These are phyloP conservation scores for Dactylellina haptotyla DNA, from an alignment of 2,329 filamentous ascomycete species.

Conservation along the genomic window DNA sequence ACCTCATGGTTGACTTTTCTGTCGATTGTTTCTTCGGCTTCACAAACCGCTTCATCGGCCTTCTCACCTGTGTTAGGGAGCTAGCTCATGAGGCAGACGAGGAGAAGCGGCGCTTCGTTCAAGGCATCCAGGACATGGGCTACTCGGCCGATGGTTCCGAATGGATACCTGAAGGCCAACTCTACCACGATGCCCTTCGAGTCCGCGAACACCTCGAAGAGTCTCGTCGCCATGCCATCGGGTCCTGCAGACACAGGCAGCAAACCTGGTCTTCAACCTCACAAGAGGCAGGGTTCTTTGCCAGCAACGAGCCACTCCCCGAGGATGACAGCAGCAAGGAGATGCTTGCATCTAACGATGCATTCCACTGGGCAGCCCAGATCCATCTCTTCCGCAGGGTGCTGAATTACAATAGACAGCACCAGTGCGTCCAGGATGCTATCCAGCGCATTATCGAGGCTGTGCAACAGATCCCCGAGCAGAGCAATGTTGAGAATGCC, in stretches of 20 bases:
- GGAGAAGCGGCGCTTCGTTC: slow-evolving; percentile 63
- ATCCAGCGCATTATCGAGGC: slow-evolving; percentile 73
- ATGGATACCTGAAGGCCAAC: slow-evolving; percentile 56
- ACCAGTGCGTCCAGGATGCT: slow-evolving; percentile 71
- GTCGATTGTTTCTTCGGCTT: slow-evolving; percentile 86
- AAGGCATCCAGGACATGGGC: slow-evolving; percentile 36
- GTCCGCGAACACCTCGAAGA: slow-evolving; percentile 72
- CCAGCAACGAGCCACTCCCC: slow-evolving; percentile 59
- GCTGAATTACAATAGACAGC: slow-evolving; percentile 69
- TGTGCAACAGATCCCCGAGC: slow-evolving; percentile 71
- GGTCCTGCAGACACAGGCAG: slow-evolving; percentile 60
- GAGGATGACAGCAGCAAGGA: slow-evolving; percentile 68
- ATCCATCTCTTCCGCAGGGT: slow-evolving; percentile 80
- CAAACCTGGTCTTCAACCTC: slow-evolving; percentile 61
- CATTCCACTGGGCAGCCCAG: slow-evolving; percentile 81
- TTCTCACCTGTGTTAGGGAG: slow-evolving; percentile 77
- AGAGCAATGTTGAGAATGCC: slow-evolving; percentile 78
- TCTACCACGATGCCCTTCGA: slow-evolving; percentile 68
- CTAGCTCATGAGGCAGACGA: slow-evolving; percentile 75
- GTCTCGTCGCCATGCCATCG: slow-evolving; percentile 63
- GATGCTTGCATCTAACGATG: slow-evolving; percentile 77
- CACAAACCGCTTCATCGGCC: slow-evolving; percentile 75
- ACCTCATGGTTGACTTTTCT: slow-evolving; percentile 63
- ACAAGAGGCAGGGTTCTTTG: slow-evolving; percentile 52
- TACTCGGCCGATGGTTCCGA: slow-evolving; percentile 32